Evolutionary conservation across 108 stramenopile species (phyloP), one percentile per base, ranked within the genome.

Genomic region (Nitzschia putrida): DNA sequence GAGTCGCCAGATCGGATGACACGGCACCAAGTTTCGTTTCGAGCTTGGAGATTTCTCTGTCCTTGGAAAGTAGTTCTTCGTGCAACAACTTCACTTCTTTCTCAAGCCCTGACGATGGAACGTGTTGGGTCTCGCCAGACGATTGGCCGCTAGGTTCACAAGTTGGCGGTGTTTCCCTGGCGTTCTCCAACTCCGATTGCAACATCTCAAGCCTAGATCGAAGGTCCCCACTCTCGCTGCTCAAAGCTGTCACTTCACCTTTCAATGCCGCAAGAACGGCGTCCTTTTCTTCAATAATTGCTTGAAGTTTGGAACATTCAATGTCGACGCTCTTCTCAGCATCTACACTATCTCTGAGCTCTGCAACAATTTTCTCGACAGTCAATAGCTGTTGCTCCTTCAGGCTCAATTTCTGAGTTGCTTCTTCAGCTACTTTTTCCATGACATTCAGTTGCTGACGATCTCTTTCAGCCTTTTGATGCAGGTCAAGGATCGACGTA

Each of bases 1-100:
- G 23, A 11, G 66, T 23, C 20, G 72, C 47, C 34, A 57, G 51
- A 4, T 34, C 29, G 4, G 29, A 34, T 34, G 29, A 34, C 29
- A 34, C 37, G 43, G 66, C 54, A 44, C 60, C 37, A 7, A 80
- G 39, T 23, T 83, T 72, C 37, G 76, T 37, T 53, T 81, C 76
- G 42, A 79, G 74, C 26, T 52, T 54, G 34, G 69, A n/a, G 11
- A 85, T 63, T 76, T 83, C 66, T 1, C 34, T 45, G 34, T 76
- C 68, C 42, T 74, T 80, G 49, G 51, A 45, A 21, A 43, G 14
- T 39, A 66, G 61, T 54, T 58, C 49, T n/a, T 47, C 18, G 39
- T 77, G 70, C 44, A 86, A 69, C 0, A 42, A 51, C 7, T 65
- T 64, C 38, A 38, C 37, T 57, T 71, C 67, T 37, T 64, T 61